These are phyloP conservation scores for Haplosporangium gracile DNA, from an alignment of 192 early-diverging fungal species.

Conservation along the genomic window DNA sequence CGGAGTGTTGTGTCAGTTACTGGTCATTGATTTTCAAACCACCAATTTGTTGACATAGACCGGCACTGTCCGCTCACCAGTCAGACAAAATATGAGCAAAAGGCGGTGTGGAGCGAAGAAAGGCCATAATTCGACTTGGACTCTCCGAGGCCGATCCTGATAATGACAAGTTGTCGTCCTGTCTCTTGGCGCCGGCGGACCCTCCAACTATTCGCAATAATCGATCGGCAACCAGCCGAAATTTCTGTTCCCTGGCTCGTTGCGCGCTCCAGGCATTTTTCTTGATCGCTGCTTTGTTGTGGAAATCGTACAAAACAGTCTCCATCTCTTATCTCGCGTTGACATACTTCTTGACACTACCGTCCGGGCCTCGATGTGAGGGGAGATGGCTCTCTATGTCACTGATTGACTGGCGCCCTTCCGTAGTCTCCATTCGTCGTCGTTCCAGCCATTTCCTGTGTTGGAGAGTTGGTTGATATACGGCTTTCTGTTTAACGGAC, in stretches of 20 bases:
- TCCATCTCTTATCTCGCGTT: background rate
- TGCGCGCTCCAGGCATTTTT: background rate
- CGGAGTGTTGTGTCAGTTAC: background rate
- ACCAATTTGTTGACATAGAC: background rate
- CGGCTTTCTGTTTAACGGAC: background rate
- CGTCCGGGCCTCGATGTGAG: background rate
- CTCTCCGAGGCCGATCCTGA: slow-evolving; percentile 15
- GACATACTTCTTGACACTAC: background rate
- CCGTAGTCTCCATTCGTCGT: no score
- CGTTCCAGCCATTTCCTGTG: no score
- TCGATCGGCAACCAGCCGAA: background rate
- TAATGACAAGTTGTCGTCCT: slow-evolving; percentile 19
- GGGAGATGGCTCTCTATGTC: background rate
- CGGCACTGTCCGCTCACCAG: background rate
- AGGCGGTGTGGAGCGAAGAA: slow-evolving; percentile 8
- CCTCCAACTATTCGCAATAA: slow-evolving; percentile 5
- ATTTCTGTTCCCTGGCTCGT: background rate
- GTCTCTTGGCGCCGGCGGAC: background rate
- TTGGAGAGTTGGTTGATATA: no score
- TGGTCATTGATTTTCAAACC: background rate
- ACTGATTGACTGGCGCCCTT: background rate
- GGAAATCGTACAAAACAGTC: background rate
- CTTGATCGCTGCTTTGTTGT: background rate
- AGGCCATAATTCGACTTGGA: background rate
- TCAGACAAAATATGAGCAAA: slow-evolving; percentile 11